Evolutionary conservation across 2,329 filamentous ascomycete species (phyloP).

Genomic region (Fusarium floridanum): DNA sequence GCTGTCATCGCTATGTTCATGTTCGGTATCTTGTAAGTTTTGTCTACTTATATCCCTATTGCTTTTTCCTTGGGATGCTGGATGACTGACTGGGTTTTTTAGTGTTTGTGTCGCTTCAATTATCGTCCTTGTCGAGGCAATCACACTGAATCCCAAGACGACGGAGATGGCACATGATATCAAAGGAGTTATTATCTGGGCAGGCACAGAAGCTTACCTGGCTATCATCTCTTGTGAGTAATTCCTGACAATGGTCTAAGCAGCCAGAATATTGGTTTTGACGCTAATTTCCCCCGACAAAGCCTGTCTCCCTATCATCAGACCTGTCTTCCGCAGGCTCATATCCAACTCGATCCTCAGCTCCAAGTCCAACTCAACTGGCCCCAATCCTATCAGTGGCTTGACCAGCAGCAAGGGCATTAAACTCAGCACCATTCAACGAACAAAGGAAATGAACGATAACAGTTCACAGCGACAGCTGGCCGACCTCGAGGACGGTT

Average conservation of each 20-base stretch:
- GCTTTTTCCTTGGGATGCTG: neutral
- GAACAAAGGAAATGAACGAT: slow-evolving; percentile 29
- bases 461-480: slow-evolving; percentile 33
- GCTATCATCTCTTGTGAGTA: slow-evolving; percentile 36
- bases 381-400: slow-evolving; percentile 29
- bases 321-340: slow-evolving; percentile 26
- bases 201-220: slow-evolving; percentile 23
- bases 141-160: slow-evolving; percentile 22
- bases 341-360: slow-evolving; percentile 19
- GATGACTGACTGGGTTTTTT: neutral
- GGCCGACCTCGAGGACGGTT: slow-evolving; percentile 30
- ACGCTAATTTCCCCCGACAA: neutral
- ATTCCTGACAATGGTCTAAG: neutral
- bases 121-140: slow-evolving; percentile 28
- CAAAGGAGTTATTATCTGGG: slow-evolving; percentile 33
- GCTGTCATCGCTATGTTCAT: slow-evolving; percentile 34
- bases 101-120: slow-evolving; percentile 30
- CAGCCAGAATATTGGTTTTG: neutral
- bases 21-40: slow-evolving; percentile 37
- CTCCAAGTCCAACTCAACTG: slow-evolving; percentile 25
- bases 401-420: slow-evolving; percentile 32
- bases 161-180: slow-evolving; percentile 33
- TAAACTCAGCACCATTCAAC: slow-evolving; percentile 24
- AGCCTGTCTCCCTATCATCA: slow-evolving; percentile 32
- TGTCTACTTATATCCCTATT: neutral